Base-by-base conservation (phyloP, 208 protist genomes). In the Leishmania martiniquensis region DNA sequence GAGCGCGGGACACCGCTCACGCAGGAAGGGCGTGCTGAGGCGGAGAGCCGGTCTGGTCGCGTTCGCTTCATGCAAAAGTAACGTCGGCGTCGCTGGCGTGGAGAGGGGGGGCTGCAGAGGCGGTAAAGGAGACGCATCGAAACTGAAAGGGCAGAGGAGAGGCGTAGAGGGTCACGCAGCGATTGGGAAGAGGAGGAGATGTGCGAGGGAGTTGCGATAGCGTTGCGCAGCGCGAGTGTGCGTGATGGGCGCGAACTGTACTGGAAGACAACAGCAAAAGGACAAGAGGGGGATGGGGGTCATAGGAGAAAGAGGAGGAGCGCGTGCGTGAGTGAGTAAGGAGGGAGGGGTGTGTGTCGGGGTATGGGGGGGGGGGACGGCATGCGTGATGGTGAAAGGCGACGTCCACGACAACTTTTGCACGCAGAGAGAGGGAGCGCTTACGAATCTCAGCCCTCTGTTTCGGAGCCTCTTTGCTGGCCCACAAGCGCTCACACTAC, bases 281-380 rank as follows among this genome's bases (percentile, higher is more conserved):
- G 44, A 12, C 63, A 80, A 34, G 80, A 81, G 12, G 22, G 81
- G 37, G 42, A 39, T 59, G 34, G 68, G n/a, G n/a, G n/a, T n/a
- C 59, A 72, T 65, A 34, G 70, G 60, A 62, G 52, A 78, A 17
- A 72, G 54, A 68, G 55, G 65, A 70, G 37, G 72, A 70, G 55
- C 6, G 12, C n/a, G 55, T n/a, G n/a, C n/a, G n/a, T n/a, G n/a
- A n/a, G n/a, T n/a, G n/a, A n/a, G n/a, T 20, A 62, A 25, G 20
- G 25, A 62, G 55, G 20, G 20, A 20, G 5, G 55, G n/a, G 55
- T 51, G 47, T 51, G 47, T 5, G 13, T 15, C 9, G 15, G 52
- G 29, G 57, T 13, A 12, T 25, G 10, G 6, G 57, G 57, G 29
- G 57, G 29, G 15, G 37, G 20, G 59, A 52, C 4, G 20, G 62